Percentiles rank a stretch among this genome's conserved stretches.
These are phyloP conservation scores for Arthrinium phaeospermum DNA, from an alignment of 2,329 filamentous ascomycete genomes.

Conservation along the genomic window DNA sequence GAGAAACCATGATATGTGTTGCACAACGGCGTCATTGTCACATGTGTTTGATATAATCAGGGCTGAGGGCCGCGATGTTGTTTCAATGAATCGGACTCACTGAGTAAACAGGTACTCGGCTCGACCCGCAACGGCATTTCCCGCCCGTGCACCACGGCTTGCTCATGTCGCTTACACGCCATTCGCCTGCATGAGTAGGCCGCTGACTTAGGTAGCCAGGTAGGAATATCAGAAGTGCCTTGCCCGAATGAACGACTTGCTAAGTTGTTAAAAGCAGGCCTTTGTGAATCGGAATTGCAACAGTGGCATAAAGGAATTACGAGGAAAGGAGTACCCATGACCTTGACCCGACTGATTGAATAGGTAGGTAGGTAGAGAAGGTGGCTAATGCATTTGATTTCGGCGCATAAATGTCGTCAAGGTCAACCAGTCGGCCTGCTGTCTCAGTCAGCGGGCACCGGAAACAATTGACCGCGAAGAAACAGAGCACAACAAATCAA, in stretches of 20 bases:
- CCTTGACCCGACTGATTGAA: not conserved
- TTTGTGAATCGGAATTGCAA: not conserved
- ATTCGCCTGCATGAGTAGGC: not conserved
- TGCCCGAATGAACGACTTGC: not conserved
- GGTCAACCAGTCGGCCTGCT: not conserved
- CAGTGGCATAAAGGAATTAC: not conserved
- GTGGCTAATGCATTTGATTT: not conserved
- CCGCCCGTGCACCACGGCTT: not conserved
- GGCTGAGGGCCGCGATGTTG: not conserved
- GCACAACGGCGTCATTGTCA: not conserved
- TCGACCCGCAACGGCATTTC: conserved; percentile 5
- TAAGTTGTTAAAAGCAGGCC: not conserved
- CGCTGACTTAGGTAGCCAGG: too few species aligned
- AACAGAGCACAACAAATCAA: not conserved
- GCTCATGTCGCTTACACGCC: not conserved
- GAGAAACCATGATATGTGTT: not conserved
- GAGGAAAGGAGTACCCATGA: not conserved
- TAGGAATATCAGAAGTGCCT: not conserved
- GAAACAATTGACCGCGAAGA: not conserved
- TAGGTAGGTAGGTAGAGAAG: not conserved
- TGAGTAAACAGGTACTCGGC: conserved; percentile 6
- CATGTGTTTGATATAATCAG: not conserved
- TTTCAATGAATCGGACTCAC: not conserved
- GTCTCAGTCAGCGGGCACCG: not conserved
- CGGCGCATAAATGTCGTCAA: not conserved